These are phyloP conservation scores for Silene conica DNA, from an alignment of 148 eudicot genomes.

Conservation along the genomic window DNA sequence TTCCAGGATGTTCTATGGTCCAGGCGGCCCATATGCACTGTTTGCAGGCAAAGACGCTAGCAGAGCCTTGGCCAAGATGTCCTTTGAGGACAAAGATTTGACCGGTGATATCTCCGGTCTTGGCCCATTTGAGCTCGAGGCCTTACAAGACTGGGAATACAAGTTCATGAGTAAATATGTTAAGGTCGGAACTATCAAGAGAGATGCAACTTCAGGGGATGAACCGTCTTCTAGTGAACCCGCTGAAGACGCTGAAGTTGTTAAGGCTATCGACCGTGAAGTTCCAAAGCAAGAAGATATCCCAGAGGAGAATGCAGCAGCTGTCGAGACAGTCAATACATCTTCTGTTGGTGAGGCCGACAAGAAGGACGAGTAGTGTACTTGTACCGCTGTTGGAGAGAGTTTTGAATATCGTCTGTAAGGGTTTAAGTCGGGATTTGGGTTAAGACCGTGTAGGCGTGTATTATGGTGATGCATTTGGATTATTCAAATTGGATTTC, in stretches of 20 bases:
- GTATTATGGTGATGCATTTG: neutral
- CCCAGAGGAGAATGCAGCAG: conserved; percentile 24
- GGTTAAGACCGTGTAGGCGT: neutral
- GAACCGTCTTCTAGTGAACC: conserved; percentile 39
- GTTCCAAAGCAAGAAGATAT: conserved; percentile 29
- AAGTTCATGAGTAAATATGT: conserved; percentile 96
- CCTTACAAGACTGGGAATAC: conserved; percentile 96
- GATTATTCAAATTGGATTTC: neutral
- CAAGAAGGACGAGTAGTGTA: conserved; percentile 36
- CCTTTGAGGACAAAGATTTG: conserved; percentile 85
- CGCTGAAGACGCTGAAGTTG: conserved; percentile 34
- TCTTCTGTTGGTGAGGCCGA: conserved; percentile 29
- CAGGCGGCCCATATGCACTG: conserved; percentile 92
- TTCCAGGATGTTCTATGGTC: conserved; percentile 93
- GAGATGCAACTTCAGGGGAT: conserved; percentile 38
- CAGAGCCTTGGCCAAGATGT: conserved; percentile 97
- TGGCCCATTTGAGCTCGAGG: conserved; percentile 86
- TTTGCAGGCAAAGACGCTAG: conserved; percentile 98
- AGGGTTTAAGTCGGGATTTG: neutral
- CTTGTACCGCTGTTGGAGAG: conserved; percentile 8
- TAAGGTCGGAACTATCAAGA: conserved; percentile 80
- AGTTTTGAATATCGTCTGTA: neutral
- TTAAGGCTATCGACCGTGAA: conserved; percentile 27
- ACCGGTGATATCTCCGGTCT: conserved; percentile 80
- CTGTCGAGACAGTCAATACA: conserved; percentile 24